phyloP scores from a whole-genome alignment of 169 alveolate species.

The Plasmodium vivax region DNA sequence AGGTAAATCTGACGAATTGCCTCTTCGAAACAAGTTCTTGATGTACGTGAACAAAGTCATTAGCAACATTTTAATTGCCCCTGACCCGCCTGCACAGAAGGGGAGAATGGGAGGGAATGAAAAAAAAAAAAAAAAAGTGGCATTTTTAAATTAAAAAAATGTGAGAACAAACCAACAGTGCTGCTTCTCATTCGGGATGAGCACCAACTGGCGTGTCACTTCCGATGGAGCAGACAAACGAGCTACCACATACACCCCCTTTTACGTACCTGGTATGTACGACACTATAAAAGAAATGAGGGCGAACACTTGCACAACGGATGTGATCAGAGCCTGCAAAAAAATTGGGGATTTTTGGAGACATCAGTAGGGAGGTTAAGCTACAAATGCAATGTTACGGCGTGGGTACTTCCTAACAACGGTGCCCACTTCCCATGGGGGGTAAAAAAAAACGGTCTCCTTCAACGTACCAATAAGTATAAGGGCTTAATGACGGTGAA shows the following conservation, averaged over 20 bases:
- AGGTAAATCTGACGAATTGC: slow-evolving; percentile 71
- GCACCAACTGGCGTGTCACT: not conserved
- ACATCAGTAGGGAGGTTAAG: not conserved
- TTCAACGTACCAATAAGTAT: slow-evolving; percentile 46
- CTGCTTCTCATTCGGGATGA: not conserved
- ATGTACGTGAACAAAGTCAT: slow-evolving; percentile 23
- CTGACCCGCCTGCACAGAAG: slow-evolving; percentile 45
- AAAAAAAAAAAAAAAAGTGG: not conserved
- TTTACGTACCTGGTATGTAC: slow-evolving; percentile 62
- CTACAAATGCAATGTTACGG: not conserved
- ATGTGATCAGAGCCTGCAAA: slow-evolving; percentile 59
- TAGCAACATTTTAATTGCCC: slow-evolving; percentile 49
- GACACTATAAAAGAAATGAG: slow-evolving; percentile 68
- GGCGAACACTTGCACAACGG: slow-evolving; percentile 68
- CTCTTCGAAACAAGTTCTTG: slow-evolving; percentile 32
- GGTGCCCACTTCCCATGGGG: not conserved
- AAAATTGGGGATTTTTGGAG: not conserved
- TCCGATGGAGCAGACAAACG: not conserved
- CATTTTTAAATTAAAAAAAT: not conserved
- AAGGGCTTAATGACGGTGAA: slow-evolving; percentile 58
- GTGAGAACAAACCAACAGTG: not conserved
- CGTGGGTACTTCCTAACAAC: not conserved
- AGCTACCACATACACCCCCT: not conserved
- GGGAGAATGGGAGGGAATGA: not conserved
- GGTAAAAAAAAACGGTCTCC: not conserved